Conservation (phyloP, 1,139 yeast genomes). For the Lodderomyces parapsilosis region DNA sequence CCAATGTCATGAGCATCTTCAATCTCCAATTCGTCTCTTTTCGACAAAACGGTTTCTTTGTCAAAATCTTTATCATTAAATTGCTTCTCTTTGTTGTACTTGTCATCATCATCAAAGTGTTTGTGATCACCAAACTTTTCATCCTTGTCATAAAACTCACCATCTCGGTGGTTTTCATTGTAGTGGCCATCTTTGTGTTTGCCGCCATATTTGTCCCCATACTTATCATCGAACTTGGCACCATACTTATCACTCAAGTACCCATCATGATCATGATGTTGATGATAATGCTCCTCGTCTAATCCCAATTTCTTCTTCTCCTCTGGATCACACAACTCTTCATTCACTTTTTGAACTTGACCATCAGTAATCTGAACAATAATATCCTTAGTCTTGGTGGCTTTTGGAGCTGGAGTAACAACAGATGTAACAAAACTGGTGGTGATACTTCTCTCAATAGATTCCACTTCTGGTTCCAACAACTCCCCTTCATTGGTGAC, state of each 20-base stretch:
- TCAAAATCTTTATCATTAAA: slow-evolving; percentile 8
- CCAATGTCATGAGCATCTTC: slow-evolving; percentile 1
- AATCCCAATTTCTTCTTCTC: background rate
- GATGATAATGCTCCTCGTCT: slow-evolving; percentile 3
- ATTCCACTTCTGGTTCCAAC: slow-evolving; percentile 14
- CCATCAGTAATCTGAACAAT: slow-evolving; percentile 32
- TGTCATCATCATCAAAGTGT: slow-evolving; percentile 4
- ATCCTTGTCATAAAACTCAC: background rate
- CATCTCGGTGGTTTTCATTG: background rate
- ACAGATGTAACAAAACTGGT: slow-evolving; percentile 20
- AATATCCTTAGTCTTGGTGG: slow-evolving; percentile 22
- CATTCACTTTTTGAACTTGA: slow-evolving; percentile 25
- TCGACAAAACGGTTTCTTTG: slow-evolving; percentile 6
- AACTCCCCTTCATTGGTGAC: slow-evolving; percentile 19
- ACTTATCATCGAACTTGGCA: slow-evolving; percentile 1
- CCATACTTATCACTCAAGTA: background rate
- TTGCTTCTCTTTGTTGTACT: slow-evolving; percentile 4
- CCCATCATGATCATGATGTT: too few species aligned
- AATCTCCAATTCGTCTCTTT: slow-evolving; percentile 1
- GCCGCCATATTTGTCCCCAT: background rate
- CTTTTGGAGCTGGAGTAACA: slow-evolving; percentile 24
- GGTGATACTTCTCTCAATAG: slow-evolving; percentile 19
- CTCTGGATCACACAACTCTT: slow-evolving; percentile 5
- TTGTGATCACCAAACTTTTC: slow-evolving; percentile 4
- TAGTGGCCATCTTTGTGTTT: slow-evolving; percentile 2